A percentile compares a stretch with the other conserved stretches of the same genome.
These are phyloP conservation scores for Scheffersomyces cryptocercus DNA, from an alignment of 1,139 yeast genomes.

Conservation along the genomic window DNA sequence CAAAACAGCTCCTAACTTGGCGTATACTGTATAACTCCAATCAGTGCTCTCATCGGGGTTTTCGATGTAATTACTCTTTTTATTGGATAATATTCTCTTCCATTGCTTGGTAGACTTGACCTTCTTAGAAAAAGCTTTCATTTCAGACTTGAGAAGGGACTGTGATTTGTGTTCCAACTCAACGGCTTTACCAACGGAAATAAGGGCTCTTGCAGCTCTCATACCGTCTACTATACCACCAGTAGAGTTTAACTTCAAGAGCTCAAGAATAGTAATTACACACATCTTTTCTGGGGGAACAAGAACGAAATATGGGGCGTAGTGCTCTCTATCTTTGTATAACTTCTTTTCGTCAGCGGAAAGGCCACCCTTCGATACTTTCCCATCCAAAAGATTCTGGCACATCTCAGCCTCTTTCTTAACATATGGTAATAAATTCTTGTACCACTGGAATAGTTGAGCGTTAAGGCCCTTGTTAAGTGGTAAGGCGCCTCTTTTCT, in stretches of 20 bases:
- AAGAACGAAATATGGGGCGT: constrained; percentile 76
- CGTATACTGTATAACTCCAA: constrained; percentile 59
- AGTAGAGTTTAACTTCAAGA: constrained; percentile 71
- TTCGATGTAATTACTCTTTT: constrained; percentile 28
- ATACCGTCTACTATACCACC: constrained; percentile 83
- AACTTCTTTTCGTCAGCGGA: constrained; percentile 32
- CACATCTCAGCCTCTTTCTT: constrained; percentile 62
- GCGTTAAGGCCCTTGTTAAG: constrained; percentile 66
- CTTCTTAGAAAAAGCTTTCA: constrained; percentile 42
- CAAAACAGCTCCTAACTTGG: constrained; percentile 81
- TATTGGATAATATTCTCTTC: constrained; percentile 39
- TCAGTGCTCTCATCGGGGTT: constrained; percentile 30
- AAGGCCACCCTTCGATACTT: constrained; percentile 15
- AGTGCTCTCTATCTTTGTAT: constrained; percentile 56
- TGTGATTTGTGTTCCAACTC: constrained; percentile 83
- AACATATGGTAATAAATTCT: constrained; percentile 67
- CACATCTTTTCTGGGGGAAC: constrained; percentile 80
- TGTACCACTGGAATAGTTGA: constrained; percentile 77
- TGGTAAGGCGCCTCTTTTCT: constrained; percentile 60
- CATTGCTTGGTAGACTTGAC: constrained; percentile 38
- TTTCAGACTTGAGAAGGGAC: constrained; percentile 58
- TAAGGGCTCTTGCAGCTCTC: constrained; percentile 80
- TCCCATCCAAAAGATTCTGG: constrained; percentile 29
- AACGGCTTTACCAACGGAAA: constrained; percentile 79
- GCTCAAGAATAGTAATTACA: constrained; percentile 80